Base-by-base conservation (phyloP, 1,284 basidiomycete genomes). In the Puccinia polysora region DNA sequence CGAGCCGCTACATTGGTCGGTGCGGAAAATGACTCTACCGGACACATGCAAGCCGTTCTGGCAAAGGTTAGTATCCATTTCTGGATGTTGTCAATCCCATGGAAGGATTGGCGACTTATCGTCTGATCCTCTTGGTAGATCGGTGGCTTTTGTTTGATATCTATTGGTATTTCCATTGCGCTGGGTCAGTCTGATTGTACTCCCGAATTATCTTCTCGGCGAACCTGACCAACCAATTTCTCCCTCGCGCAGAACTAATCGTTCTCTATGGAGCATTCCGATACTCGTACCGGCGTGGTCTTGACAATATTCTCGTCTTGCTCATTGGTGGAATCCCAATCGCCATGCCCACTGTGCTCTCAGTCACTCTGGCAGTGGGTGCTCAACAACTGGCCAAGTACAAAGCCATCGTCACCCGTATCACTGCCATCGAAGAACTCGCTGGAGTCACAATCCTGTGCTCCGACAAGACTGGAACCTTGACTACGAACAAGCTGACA, bases 251-350 rank as follows among this genome's bases (percentile, higher is more conserved):
- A 62, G 91, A 94, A 81, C 93, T 94, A 75, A 83, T 92, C 80
- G 86, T 89, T 76, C 85, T 94, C 73, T 94, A 94, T 81, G 88
- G 89, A 68, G 88, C 86, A 58, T 94, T 89, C 88, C 84, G 84
- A 73, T 95, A 89, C 85, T 81, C 79, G 60, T 97, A 97, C 84
- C 90, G 93, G 78, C 88, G 88, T 76, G 93, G 93, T 84, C 88
- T 97, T 77, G 88, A 97, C 85, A 90, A 93, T 84, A 93, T 96
- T 82, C 86, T 97, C 60, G 91, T 96, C 77, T 89, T 96, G 81
- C 85, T 97, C 85, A 96, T 97, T 83, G 91, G 93, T 85, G 93
- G 93, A 86, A 96, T 97, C 79, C 94, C 93, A 80, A 96, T 96
- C 83, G 93, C 68, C 80, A 95, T 97, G 92, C 93, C 93, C 77